phyloP scores from a whole-genome alignment of 1,284 basidiomycete species.

The Heterobasidion annosum region DNA sequence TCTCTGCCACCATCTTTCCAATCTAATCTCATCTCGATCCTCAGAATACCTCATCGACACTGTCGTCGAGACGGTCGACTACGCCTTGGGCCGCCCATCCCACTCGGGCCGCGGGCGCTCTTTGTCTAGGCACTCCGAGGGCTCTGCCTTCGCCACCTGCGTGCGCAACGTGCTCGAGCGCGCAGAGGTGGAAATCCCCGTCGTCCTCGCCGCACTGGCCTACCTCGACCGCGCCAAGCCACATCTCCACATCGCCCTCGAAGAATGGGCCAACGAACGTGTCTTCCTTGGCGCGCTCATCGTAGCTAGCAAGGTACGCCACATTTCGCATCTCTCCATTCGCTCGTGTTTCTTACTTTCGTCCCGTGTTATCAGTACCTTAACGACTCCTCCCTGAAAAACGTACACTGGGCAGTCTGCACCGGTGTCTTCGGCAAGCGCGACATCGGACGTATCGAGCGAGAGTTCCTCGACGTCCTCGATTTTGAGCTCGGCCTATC shows the following conservation, averaged over 20 bases:
- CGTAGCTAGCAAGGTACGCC: constrained; percentile 55
- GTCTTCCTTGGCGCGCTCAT: constrained; percentile 70
- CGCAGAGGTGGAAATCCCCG: constrained; percentile 58
- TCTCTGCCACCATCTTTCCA: constrained; percentile 2
- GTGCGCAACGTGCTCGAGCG: constrained; percentile 55
- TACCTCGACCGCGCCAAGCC: constrained; percentile 66
- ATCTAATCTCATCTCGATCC: constrained; percentile 6
- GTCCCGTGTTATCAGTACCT: constrained; percentile 38
- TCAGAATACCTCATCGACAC: constrained; percentile 60
- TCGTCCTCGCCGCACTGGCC: constrained; percentile 54
- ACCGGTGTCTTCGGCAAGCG: constrained; percentile 73
- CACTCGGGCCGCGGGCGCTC: constrained; percentile 42
- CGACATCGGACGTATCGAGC: constrained; percentile 68
- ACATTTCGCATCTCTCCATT: constrained; percentile 6
- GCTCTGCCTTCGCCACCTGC: constrained; percentile 48
- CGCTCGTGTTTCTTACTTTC: constrained; percentile 13
- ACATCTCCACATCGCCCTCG: constrained; percentile 64
- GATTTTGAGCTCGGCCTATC: constrained; percentile 58
- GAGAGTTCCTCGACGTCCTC: constrained; percentile 69
- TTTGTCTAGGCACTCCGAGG: constrained; percentile 36
- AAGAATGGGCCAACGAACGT: constrained; percentile 72
- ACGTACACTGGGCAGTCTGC: constrained; percentile 70
- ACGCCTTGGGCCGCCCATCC: constrained; percentile 53
- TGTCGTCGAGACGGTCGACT: constrained; percentile 63
- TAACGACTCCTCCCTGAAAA: constrained; percentile 70